These are phyloP conservation scores for Exserohilum rostratum DNA, from an alignment of 2,329 filamentous ascomycete species.

Conservation along the genomic window DNA sequence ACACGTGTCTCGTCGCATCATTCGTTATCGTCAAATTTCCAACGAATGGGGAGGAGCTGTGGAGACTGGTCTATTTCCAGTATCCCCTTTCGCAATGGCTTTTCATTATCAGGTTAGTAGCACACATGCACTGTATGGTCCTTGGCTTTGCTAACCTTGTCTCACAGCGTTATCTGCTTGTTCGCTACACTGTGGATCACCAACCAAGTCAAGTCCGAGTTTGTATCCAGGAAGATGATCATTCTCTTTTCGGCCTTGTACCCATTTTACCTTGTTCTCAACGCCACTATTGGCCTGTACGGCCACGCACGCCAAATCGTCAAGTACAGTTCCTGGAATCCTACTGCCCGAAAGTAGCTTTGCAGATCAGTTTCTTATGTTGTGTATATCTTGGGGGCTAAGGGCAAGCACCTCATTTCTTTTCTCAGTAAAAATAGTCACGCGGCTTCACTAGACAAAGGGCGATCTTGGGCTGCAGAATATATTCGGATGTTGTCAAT, in stretches of 20 bases:
- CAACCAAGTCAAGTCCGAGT: conserved; percentile 54
- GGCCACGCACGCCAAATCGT: conserved; percentile 56
- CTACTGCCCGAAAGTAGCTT: conserved; percentile 49
- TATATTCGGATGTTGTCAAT: background rate
- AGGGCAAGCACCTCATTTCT: background rate
- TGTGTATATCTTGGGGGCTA: background rate
- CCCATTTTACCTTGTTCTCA: conserved; percentile 53
- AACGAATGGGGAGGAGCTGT: conserved; percentile 44
- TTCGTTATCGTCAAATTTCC: conserved; percentile 56
- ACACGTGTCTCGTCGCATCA: conserved; percentile 54
- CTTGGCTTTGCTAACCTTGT: conserved; percentile 20
- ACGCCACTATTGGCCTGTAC: conserved; percentile 55
- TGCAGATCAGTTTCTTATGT: background rate
- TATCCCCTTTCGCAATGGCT: conserved; percentile 58
- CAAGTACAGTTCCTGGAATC: conserved; percentile 56
- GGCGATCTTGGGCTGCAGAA: background rate
- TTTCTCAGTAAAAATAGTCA: background rate
- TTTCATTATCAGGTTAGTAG: conserved; percentile 51
- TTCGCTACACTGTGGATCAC: conserved; percentile 56
- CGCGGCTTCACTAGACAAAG: background rate
- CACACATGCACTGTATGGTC: conserved; percentile 6
- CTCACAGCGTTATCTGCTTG: conserved; percentile 49
- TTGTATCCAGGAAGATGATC: conserved; percentile 51
- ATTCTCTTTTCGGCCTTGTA: conserved; percentile 52
- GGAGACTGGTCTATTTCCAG: conserved; percentile 55